Conservation (phyloP, 2,329 filamentous ascomycete species). For the Phialophora macrospora region DNA sequence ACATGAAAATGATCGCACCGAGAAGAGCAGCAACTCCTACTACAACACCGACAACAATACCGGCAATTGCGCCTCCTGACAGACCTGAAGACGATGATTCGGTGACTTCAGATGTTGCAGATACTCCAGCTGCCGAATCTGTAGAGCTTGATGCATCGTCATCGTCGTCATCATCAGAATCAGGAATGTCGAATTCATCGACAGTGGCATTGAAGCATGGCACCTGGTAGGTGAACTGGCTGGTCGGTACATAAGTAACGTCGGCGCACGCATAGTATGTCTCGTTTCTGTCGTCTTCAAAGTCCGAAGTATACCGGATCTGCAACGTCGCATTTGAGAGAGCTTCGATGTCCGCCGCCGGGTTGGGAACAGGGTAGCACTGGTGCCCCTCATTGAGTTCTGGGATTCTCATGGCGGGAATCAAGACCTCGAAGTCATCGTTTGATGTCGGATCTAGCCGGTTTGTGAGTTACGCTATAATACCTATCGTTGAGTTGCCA, state of each 20-base stretch:
- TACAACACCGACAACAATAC: constrained; percentile 44
- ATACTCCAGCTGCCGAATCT: neutral
- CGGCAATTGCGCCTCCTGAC: constrained; percentile 51
- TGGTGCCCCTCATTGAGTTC: constrained; percentile 52
- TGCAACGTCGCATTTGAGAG: constrained; percentile 55
- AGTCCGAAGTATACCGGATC: constrained; percentile 51
- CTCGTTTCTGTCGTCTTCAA: constrained; percentile 49
- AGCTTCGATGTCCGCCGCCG: constrained; percentile 42
- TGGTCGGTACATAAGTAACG: constrained; percentile 50
- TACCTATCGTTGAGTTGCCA: neutral
- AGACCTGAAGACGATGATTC: constrained; percentile 40
- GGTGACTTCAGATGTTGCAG: constrained; percentile 10
- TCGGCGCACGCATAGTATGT: constrained; percentile 57
- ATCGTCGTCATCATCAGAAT: constrained; percentile 24
- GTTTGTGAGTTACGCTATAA: neutral
- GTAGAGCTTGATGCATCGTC: constrained; percentile 23
- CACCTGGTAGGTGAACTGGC: constrained; percentile 49
- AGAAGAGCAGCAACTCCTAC: constrained; percentile 23
- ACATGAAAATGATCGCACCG: constrained; percentile 25
- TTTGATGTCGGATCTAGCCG: constrained; percentile 47
- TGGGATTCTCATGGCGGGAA: constrained; percentile 43
- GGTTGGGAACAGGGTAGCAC: constrained; percentile 51
- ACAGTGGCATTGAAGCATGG: constrained; percentile 56
- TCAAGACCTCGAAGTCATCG: constrained; percentile 48
- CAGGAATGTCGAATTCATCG: constrained; percentile 42